Base-by-base conservation (phyloP, 1,139 yeast genomes). In the Debaryomyces sp. region DNA sequence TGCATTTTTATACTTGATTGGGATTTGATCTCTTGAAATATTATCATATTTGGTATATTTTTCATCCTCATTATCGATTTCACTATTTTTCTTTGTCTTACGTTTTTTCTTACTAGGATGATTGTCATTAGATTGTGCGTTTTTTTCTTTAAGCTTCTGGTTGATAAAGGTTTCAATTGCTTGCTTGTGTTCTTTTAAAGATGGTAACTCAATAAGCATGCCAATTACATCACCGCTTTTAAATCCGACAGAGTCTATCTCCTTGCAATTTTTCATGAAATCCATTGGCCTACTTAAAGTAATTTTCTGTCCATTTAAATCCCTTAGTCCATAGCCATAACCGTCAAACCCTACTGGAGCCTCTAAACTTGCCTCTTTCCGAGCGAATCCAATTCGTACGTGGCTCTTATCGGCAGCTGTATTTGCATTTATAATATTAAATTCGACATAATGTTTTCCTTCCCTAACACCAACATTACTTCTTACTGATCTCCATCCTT, bases 321-420 rank as follows among this genome's bases (percentile, higher is more conserved):
- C 98, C 51, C 98, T 74, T 9, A 94, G 62, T 0, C 97, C 97
- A 64, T 95, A 94, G 0, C 97, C 94, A 67, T 91, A 94, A 0
- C 92, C 95, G 66, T 94, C 98, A 61, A 82, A 89, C 4, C 99
- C 99, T 8, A 92, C 94, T 0, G 99, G 99, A 0, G 96, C 96
- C 56, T 94, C 97, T 44, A 92, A 68, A 47, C 91, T 82, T 1
- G 97, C 96, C 61, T 94, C 99, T 54, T 89, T 77, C 48, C 98
- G 72, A 0, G 87, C 87, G 41, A 92, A 59, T 0, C 99, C 99
- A 23, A 92, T 62, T 33, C 99, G 68, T 1, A 92, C 92, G 63
- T 92, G 96, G 46, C 80, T 63, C 42, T 63, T 64, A 23, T 57
- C 50, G 59, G 50, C 52, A 3, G 57, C 62, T 6, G 70, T 74